These are phyloP conservation scores for Ogataea nitratoaversa DNA, from an alignment of 805 yeast species.

Conservation along the genomic window DNA sequence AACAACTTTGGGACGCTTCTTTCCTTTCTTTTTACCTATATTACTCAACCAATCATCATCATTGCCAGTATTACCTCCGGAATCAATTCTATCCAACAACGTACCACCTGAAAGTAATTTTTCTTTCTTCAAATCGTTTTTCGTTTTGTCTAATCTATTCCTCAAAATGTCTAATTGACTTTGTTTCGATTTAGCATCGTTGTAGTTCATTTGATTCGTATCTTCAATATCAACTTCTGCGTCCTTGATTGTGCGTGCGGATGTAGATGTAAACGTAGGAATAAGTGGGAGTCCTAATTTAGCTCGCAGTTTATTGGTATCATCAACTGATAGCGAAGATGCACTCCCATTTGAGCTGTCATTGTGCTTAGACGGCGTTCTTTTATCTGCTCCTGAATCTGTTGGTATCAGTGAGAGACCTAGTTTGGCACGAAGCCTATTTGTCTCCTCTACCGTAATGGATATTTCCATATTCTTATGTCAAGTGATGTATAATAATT, in stretches of 20 bases:
- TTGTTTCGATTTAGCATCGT: slow-evolving; percentile 30
- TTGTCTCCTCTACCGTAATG: slow-evolving; percentile 21
- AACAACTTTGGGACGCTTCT: slow-evolving; percentile 5
- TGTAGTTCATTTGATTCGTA: slow-evolving; percentile 32
- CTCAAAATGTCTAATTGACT: slow-evolving; percentile 23
- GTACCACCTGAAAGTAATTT: slow-evolving; percentile 23
- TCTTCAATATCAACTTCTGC: slow-evolving; percentile 25
- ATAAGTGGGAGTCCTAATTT: slow-evolving; percentile 40
- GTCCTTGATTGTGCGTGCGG: slow-evolving; percentile 16
- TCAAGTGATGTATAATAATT: too few relatives aligned
- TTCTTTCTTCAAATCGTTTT: slow-evolving; percentile 17
- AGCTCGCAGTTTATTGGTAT: slow-evolving; percentile 43
- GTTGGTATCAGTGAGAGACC: slow-evolving; percentile 17
- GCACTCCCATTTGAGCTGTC: neutral
- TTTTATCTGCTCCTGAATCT: neutral
- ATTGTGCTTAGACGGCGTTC: neutral
- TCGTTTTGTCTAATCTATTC: slow-evolving; percentile 11
- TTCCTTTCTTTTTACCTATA: slow-evolving; percentile 18
- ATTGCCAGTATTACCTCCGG: slow-evolving; percentile 24
- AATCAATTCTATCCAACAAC: slow-evolving; percentile 22
- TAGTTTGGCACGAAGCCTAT: slow-evolving; percentile 14
- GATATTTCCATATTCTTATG: slow-evolving; percentile 14
- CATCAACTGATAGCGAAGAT: slow-evolving; percentile 37
- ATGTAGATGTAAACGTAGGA: slow-evolving; percentile 38
- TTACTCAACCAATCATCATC: slow-evolving; percentile 34